Conservation (phyloP, 2,329 filamentous ascomycete species). For the Akanthomyces lecanii region DNA sequence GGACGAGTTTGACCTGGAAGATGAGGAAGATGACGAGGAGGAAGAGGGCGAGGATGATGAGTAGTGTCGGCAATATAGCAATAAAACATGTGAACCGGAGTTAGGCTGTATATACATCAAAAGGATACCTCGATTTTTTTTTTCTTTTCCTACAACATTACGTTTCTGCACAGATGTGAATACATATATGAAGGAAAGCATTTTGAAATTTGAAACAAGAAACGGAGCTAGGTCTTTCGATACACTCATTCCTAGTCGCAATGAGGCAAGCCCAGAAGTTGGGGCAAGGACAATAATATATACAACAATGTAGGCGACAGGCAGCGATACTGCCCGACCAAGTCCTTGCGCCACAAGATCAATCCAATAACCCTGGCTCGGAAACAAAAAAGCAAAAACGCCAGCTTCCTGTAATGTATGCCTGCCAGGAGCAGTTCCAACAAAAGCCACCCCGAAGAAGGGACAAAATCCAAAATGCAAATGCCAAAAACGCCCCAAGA, state of each 20-base stretch:
- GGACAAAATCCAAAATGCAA: background rate
- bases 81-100: conserved; percentile 14
- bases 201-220: background rate
- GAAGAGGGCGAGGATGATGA: conserved; percentile 25
- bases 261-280: background rate
- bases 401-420: background rate
- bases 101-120: conserved; percentile 17
- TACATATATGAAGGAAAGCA: background rate
- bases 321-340: background rate
- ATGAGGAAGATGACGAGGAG: conserved; percentile 2
- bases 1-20: conserved; percentile 27
- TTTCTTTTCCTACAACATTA: background rate
- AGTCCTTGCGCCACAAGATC: background rate
- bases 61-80: conserved; percentile 7
- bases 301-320: background rate
- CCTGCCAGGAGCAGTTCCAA: conserved; percentile 1
- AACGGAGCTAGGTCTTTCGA: background rate
- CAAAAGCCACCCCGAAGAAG: conserved; percentile 18
- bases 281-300: conserved; percentile 2
- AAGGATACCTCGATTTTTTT: conserved; percentile 16
- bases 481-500: background rate
- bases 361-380: background rate
- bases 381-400: background rate
- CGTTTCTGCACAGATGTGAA: background rate
- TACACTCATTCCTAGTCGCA: background rate